Evolutionary conservation across 2,329 filamentous ascomycete genomes (phyloP).

Genomic region (Penicillium rolfsii): DNA sequence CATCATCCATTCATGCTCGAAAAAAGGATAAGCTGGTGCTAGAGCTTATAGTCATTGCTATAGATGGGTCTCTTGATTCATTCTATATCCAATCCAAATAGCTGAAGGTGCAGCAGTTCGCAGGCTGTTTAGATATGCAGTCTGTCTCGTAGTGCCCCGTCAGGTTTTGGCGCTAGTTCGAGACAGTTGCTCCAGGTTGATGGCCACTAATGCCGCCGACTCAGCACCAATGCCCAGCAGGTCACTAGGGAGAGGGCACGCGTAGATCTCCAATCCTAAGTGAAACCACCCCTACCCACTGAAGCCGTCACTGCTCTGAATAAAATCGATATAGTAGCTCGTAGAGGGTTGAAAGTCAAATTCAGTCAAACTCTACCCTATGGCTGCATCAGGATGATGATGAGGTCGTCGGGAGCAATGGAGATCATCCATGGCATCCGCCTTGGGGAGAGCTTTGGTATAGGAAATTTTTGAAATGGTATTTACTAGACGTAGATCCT

Average conservation of each 20-base stretch:
- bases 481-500: conserved; percentile 1
- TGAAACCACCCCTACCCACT: not conserved
- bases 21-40: not conserved
- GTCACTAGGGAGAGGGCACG: not conserved
- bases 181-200: conserved; percentile 26
- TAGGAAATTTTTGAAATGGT: conserved; percentile 3
- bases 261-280: conserved; percentile 2
- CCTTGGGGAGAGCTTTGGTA: conserved; percentile 11
- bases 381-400: conserved; percentile 19
- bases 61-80: too few relatives aligned
- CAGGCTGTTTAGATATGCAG: not conserved
- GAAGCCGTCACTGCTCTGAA: not conserved
- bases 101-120: not conserved
- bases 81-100: not conserved
- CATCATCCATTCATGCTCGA: conserved; percentile 26
- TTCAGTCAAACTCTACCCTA: not conserved
- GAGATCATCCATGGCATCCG: conserved; percentile 30
- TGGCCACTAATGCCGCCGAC: conserved; percentile 16
- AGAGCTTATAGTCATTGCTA: not conserved
- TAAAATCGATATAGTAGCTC: not conserved
- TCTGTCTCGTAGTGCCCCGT: not conserved
- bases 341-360: not conserved
- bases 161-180: conserved; percentile 4
- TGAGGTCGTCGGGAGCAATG: conserved; percentile 26
- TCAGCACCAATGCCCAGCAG: conserved; percentile 5